Base-by-base conservation (phyloP, 2,329 filamentous ascomycete genomes). In the Ophiostoma novo-ulmi region DNA sequence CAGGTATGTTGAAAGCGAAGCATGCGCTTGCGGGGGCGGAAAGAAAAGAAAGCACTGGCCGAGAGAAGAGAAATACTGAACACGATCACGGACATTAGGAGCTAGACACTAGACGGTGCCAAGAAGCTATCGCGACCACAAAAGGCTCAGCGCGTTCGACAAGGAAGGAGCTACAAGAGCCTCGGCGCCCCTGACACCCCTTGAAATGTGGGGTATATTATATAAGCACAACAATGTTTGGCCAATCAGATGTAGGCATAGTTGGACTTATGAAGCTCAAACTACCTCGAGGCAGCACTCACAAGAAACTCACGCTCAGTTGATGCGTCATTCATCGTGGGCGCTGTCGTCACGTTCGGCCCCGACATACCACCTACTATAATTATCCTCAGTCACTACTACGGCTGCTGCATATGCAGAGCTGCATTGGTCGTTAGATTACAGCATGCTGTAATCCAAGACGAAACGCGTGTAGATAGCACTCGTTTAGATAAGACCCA, bases 61-160 rank as follows among this genome's bases (percentile, higher is more conserved):
- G 8, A 17, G 52, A 58, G 52, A 58, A 58, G 52, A 26, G 48
- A 55, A 22, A 10, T 20, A 11, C 52, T 11, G 22, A 26, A 58
- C 44, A n/a, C 44, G 17, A 20, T 63, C 58, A 35, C 58, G 26
- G 58, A 7, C 58, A 63, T 7, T 36, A 17, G 22, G 17, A 63
- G 58, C 58, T 13, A 35, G 14, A 61, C 5, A 26, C 55, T 26
- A 63, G 26, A 13, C 14, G 26, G n/a, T 26, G 58, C 58, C 58
- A 63, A 63, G 26, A 31, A 35, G 58, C 58, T 39, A 65, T 36
- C 61, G 36, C 36, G 17, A 22, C 61, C 35, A 65, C 13, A 38
- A 65, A 64, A 20, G 61, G 61, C 61, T 64, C 58, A 64, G 35
- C 31, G 61, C 61, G 61, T 65, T 26, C 52, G 52, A 58, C 52